Conservation (phyloP, 108 stramenopile species). For the Nitzschia sp. region DNA sequence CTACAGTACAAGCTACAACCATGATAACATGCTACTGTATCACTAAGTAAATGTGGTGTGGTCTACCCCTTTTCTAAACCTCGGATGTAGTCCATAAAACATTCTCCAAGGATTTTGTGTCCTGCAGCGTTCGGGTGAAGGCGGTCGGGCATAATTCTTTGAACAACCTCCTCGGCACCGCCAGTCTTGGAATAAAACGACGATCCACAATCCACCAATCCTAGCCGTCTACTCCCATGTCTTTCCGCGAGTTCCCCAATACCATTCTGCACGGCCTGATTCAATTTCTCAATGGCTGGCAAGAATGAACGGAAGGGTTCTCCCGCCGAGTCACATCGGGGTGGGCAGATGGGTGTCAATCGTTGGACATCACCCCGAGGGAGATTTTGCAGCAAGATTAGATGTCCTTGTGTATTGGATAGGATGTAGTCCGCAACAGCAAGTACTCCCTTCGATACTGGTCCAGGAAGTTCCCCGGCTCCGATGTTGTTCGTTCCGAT, state of each 20-base stretch:
- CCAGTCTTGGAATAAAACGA: constrained; percentile 3
- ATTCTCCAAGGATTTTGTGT: constrained; percentile 26
- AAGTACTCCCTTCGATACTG: constrained; percentile 20
- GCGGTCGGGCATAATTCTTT: constrained; percentile 38
- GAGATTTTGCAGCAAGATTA: constrained; percentile 29
- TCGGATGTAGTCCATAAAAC: constrained; percentile 22
- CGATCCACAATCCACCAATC: constrained; percentile 22
- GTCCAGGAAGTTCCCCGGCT: constrained; percentile 41
- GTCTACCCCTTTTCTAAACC: constrained; percentile 4
- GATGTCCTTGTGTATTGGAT: constrained; percentile 13
- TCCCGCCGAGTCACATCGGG: constrained; percentile 28
- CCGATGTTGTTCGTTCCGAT: constrained; percentile 42
- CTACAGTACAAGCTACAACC: too few relatives aligned
- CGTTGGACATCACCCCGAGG: constrained; percentile 34
- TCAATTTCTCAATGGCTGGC: constrained; percentile 29
- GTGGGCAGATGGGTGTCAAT: constrained; percentile 30
- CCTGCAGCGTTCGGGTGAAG: constrained; percentile 46
- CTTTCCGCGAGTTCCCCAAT: constrained; percentile 1
- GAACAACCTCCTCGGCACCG: not conserved
- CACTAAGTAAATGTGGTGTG: too few relatives aligned
- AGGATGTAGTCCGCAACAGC: constrained; percentile 33
- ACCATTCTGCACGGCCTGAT: constrained; percentile 23
- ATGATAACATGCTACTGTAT: too few relatives aligned
- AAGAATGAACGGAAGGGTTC: constrained; percentile 36
- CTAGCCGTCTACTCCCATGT: constrained; percentile 13